These are phyloP conservation scores for Irpex rosettiformis DNA, from an alignment of 1,284 basidiomycete species.

Conservation along the genomic window DNA sequence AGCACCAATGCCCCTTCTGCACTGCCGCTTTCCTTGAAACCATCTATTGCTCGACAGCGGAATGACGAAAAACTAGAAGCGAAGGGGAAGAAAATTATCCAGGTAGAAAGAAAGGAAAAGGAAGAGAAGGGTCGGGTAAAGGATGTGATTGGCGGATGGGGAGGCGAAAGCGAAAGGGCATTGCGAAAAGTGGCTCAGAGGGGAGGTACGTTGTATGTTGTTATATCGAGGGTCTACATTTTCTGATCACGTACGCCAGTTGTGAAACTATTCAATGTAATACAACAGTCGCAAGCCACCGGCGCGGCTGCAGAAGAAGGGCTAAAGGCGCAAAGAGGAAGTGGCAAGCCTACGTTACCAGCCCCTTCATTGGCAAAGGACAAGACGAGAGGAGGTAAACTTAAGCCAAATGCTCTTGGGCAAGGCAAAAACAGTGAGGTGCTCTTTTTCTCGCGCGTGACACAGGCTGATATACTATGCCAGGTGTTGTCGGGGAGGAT, in stretches of 20 bases:
- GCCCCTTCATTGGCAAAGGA: conserved; percentile 49
- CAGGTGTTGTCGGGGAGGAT: conserved; percentile 59
- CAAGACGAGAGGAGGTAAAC: conserved; percentile 43
- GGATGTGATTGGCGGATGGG: conserved; percentile 83
- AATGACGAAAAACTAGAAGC: conserved; percentile 72
- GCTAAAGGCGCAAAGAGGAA: conserved; percentile 57
- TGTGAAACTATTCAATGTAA: conserved; percentile 78
- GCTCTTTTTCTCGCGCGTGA: background rate
- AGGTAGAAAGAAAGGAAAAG: conserved; percentile 68
- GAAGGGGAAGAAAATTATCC: conserved; percentile 65
- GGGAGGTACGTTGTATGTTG: conserved; percentile 52
- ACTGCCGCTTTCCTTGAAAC: conserved; percentile 71
- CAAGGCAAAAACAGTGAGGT: conserved; percentile 54
- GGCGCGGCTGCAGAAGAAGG: conserved; percentile 49
- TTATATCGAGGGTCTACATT: background rate
- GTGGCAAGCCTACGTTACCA: conserved; percentile 68
- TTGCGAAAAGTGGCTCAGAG: conserved; percentile 79
- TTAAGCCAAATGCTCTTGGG: conserved; percentile 50
- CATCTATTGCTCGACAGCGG: conserved; percentile 60
- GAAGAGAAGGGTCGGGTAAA: conserved; percentile 70
- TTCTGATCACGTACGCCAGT: conserved; percentile 38
- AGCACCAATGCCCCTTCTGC: conserved; percentile 62
- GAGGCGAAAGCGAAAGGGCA: conserved; percentile 71
- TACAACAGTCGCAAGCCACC: conserved; percentile 71
- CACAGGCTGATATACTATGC: background rate